Conservation (phyloP, 164 flowering plant species). For the Chloranthus sessilifolius region DNA sequence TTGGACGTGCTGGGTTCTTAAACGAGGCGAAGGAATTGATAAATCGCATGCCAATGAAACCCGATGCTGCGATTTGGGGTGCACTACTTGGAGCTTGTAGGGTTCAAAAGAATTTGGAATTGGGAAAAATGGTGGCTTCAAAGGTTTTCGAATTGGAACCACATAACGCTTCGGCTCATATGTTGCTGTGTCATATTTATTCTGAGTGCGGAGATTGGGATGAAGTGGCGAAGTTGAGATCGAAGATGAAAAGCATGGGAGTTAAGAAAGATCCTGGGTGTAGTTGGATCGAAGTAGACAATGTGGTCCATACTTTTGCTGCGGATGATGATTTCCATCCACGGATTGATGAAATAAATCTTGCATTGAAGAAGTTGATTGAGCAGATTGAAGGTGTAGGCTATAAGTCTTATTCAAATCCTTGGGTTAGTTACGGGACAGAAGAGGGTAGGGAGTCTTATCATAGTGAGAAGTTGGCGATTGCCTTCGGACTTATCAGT, state of each 20-base stretch:
- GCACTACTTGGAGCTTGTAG: slow-evolving; percentile 14
- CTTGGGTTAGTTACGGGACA: neutral
- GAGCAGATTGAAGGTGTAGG: slow-evolving; percentile 8
- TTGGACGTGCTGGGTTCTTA: slow-evolving; percentile 15
- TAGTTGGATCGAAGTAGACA: slow-evolving; percentile 14
- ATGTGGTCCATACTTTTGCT: slow-evolving; percentile 6
- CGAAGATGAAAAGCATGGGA: slow-evolving; percentile 4
- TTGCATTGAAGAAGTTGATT: slow-evolving; percentile 6
- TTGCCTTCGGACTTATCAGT: slow-evolving; percentile 15
- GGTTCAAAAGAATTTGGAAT: slow-evolving; percentile 6
- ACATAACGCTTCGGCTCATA: slow-evolving; percentile 8
- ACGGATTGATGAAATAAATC: slow-evolving; percentile 9
- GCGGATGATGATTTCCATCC: slow-evolving; percentile 12
- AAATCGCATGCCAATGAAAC: slow-evolving; percentile 7
- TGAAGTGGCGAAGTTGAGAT: slow-evolving; percentile 9
- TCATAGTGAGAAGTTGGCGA: slow-evolving; percentile 14
- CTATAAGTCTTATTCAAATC: slow-evolving; percentile 2
- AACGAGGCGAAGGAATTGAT: slow-evolving; percentile 8
- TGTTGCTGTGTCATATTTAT: slow-evolving; percentile 12
- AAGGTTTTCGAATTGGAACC: slow-evolving; percentile 13
- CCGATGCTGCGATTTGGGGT: slow-evolving; percentile 12
- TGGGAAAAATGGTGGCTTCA: slow-evolving; percentile 6
- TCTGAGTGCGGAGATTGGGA: slow-evolving; percentile 2
- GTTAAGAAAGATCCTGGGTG: slow-evolving; percentile 8
- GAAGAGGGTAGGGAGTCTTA: slow-evolving; percentile 7